Evolutionary conservation across 495 filamentous ascomycete genomes (phyloP), one percentile per base, ranked within the genome.

Genomic region (Podospora fimiseda): DNA sequence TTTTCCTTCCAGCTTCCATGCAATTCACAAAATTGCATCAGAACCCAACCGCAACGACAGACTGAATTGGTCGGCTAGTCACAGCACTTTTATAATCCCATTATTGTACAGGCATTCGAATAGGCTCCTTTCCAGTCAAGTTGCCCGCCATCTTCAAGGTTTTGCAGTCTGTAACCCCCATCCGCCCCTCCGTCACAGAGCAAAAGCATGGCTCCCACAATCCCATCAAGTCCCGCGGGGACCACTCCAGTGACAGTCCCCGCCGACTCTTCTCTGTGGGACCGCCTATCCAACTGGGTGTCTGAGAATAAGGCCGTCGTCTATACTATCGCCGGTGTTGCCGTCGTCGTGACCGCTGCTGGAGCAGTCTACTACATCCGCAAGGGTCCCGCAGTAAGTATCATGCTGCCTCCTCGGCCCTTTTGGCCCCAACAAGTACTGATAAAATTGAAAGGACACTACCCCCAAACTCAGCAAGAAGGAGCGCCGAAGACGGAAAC

Each of bases 291-390:
- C 57, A 87, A 80, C 69, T 98, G 92, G 90, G 89, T 86, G 20
- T 89, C 91, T 0, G 93, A 97, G 62, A 86, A 98, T 68, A 98
- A 96, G 73, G 87, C 86, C 38, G 76, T 91, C 43, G 93, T 96
- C 37, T 98, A 96, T 70, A 95, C 94, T 56, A 87, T 96, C 72
- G 89, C 89, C 51, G 93, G 92, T 68, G 86, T 95, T 22, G 90
- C 90, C 41, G 82, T 97, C 24, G 89, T 96, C 22, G 88, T 91
- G 52, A 91, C 87, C 22, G 84, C 85, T 55, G 94, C 90, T 21
- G 93, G 91, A 59, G 88, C 87, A 16, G 85, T 92, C 60, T 97
- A 97, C 74, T 96, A 96, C 66, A 74, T 95, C 46, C 79, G 71
- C 53, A 65, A 67, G 44, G 69, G 74, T 48, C 67, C 74, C 40